Evolutionary conservation across 1,284 basidiomycete genomes (phyloP).

Genomic region (Ustilago esculenta): DNA sequence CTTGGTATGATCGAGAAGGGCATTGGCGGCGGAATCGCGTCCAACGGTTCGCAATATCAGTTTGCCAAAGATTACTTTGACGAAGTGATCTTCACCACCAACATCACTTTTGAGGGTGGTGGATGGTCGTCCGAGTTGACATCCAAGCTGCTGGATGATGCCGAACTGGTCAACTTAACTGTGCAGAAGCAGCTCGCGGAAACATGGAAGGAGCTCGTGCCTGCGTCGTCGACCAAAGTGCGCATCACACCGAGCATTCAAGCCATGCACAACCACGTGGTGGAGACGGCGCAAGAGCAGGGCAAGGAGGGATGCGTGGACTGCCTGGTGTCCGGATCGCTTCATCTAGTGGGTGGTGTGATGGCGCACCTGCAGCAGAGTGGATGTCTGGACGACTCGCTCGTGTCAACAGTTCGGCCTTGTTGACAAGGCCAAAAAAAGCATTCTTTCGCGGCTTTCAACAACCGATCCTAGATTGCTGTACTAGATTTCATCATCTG

Average conservation of each 20-base stretch:
- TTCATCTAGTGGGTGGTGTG: conserved; percentile 93
- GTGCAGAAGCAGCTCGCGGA: conserved; percentile 56
- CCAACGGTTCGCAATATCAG: neutral
- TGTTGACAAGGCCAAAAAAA: conserved; percentile 1
- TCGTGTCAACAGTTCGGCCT: conserved; percentile 39
- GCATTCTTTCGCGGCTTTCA: neutral
- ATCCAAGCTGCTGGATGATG: conserved; percentile 50
- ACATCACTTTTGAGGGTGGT: conserved; percentile 90
- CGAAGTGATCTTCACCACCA: conserved; percentile 91
- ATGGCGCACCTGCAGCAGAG: conserved; percentile 72
- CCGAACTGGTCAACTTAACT: conserved; percentile 50
- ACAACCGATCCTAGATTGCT: neutral
- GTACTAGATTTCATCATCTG: neutral
- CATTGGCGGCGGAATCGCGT: conserved; percentile 1
- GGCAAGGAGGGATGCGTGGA: conserved; percentile 70
- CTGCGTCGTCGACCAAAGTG: conserved; percentile 12
- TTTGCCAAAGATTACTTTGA: conserved; percentile 73
- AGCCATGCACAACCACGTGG: conserved; percentile 72
- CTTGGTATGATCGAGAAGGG: conserved; percentile 63
- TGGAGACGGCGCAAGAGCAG: conserved; percentile 70
- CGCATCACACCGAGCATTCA: conserved; percentile 88
- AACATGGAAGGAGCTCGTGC: conserved; percentile 52
- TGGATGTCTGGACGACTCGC: conserved; percentile 53
- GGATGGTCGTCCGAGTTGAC: conserved; percentile 77
- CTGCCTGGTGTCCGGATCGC: conserved; percentile 87